Evolutionary conservation across 345 rosid genomes (phyloP), one percentile per base, ranked within the genome.

Genomic region (Angophora floribunda): DNA sequence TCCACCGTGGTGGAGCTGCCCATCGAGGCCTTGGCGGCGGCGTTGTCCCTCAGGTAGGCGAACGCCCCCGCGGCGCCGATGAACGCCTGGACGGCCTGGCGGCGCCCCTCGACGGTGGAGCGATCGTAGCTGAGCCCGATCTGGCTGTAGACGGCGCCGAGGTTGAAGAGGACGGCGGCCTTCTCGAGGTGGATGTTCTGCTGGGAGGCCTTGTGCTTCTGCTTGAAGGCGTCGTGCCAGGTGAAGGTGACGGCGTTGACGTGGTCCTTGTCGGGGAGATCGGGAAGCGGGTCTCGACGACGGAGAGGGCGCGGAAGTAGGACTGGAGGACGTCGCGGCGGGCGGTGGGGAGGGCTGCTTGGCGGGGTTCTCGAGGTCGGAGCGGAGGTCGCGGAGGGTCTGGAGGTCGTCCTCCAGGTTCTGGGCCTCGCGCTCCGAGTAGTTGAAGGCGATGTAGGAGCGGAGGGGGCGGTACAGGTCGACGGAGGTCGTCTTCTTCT

Each of bases 361-460:
- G 85, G 97, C 67, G 15, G 90, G 92, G 86, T 98, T 95, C 91
- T 97, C 99, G 22, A 96, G 86, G 90, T 95, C 97, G 88, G 97
- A 95, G 88, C 99, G 99, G 91, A 95, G 93, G 51, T 93, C 92
- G 55, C 92, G 97, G 30, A 98, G 90, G 86, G 95, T 92, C 49
- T 95, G 93, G 61, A 98, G 98, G 89, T 98, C 99, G 92, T 98
- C 99, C 50, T 97, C 99, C 41, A 98, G 94, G 92, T 95, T 95
- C 89, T 95, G 93, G 52, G 99, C 99, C 85, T 98, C 98, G 88
- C 99, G 99, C 88, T 98, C 99, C 57, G 99, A 97, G 97, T 97
- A 98, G 89, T 88, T 86, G 92, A 91, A 90, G 89, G 93, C 88
- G 91, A 98, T 90, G 93, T 95, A 98, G 89, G 97, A 95, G 90